phyloP scores from a whole-genome alignment of 2,329 filamentous ascomycete species.

The Aureobasidium sp. region DNA sequence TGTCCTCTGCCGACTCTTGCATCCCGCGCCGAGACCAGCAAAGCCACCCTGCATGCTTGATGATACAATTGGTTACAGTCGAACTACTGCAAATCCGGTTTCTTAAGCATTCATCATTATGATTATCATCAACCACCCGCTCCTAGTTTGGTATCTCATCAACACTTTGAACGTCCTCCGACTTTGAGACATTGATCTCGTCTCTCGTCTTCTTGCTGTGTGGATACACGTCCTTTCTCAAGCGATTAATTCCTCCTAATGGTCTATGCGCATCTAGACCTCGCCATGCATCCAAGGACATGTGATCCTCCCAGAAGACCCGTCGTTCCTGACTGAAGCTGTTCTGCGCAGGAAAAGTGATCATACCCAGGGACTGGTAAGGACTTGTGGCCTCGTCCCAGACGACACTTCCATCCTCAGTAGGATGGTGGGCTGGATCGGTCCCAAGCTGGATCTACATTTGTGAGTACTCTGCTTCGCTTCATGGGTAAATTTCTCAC shows the following conservation, averaged over 20 bases:
- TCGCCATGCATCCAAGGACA: conserved; percentile 26
- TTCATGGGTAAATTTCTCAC: background rate
- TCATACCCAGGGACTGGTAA: conserved; percentile 26
- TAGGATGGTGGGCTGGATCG: conserved; percentile 24
- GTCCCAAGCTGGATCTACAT: conserved; percentile 27
- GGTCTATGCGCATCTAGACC: conserved; percentile 25
- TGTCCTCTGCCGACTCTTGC: background rate
- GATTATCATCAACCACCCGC: background rate
- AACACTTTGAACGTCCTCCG: conserved; percentile 18
- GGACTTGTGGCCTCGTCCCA: conserved; percentile 29
- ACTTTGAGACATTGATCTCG: conserved; percentile 21
- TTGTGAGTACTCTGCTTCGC: background rate
- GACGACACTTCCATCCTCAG: conserved; percentile 27
- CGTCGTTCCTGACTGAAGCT: conserved; percentile 22
- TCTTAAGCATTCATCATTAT: background rate
- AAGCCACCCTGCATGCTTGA: background rate
- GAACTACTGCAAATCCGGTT: background rate
- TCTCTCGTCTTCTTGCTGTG: conserved; percentile 25
- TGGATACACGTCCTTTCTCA: conserved; percentile 25
- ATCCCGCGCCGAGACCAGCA: conserved; percentile 6
- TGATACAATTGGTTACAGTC: background rate
- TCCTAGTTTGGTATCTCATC: conserved; percentile 22
- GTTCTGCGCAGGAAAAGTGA: conserved; percentile 26
- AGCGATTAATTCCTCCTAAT: conserved; percentile 25
- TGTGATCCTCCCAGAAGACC: conserved; percentile 27